Conservation (phyloP, 2,329 filamentous ascomycete genomes). For the Penicillium paneum region DNA sequence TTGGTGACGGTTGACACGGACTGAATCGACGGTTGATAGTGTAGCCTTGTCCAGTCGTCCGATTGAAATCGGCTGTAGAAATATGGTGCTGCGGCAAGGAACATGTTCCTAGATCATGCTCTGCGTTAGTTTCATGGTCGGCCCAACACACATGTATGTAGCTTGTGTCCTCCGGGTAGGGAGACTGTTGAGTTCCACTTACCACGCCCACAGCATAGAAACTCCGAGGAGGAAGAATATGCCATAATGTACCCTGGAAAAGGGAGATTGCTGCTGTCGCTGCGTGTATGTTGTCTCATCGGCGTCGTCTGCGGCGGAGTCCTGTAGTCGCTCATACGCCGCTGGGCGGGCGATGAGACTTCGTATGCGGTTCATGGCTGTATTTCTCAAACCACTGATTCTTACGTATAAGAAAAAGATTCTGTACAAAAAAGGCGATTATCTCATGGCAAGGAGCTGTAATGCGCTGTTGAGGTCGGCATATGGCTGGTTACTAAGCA, state of each 20-base stretch:
- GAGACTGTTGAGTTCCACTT: slow-evolving; percentile 32
- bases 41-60: slow-evolving; percentile 67
- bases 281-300: slow-evolving; percentile 27
- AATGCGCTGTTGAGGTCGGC: background rate
- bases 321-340: slow-evolving; percentile 33
- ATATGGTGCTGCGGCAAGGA: slow-evolving; percentile 89
- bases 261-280: slow-evolving; percentile 38
- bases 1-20: slow-evolving; percentile 84
- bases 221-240: slow-evolving; percentile 83
- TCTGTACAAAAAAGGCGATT: background rate
- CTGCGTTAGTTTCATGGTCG: background rate
- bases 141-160: background rate
- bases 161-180: background rate
- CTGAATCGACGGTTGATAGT: slow-evolving; percentile 87
- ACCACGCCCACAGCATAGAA: slow-evolving; percentile 98
- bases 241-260: slow-evolving; percentile 82
- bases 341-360: slow-evolving; percentile 31
- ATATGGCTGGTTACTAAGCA: slow-evolving; percentile 6
- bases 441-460: background rate
- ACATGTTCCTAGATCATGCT: slow-evolving; percentile 74
- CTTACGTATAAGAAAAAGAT: background rate
- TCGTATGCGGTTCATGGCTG: slow-evolving; percentile 37
- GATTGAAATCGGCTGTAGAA: slow-evolving; percentile 77
- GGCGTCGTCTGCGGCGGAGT: slow-evolving; percentile 27
- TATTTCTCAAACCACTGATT: background rate